Evolutionary conservation across 306 rosid species (phyloP).

Genomic region (Fragaria nilgerrensis): DNA sequence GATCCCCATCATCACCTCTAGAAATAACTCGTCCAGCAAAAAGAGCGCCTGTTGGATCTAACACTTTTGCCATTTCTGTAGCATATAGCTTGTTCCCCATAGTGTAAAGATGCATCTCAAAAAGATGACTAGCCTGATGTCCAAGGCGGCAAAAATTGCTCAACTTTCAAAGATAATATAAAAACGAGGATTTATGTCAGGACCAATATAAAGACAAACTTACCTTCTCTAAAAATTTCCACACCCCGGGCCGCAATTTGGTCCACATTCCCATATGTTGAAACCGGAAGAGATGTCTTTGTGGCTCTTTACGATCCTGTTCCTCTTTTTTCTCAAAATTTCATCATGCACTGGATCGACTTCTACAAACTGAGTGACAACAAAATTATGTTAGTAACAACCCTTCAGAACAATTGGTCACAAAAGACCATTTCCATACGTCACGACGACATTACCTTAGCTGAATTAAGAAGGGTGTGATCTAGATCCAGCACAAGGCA

Average conservation of each 20-base stretch:
- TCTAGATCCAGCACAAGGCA: slow-evolving; percentile 98
- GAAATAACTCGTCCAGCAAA: slow-evolving; percentile 96
- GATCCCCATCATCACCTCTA: slow-evolving; percentile 85
- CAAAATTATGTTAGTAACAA: slow-evolving; percentile 16
- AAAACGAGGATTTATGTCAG: slow-evolving; percentile 11
- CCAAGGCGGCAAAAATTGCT: slow-evolving; percentile 28
- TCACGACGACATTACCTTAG: slow-evolving; percentile 65
- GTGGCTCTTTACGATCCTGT: slow-evolving; percentile 74
- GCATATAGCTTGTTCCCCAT: slow-evolving; percentile 99
- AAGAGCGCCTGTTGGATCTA: slow-evolving; percentile 82
- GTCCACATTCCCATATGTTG: slow-evolving; percentile 99
- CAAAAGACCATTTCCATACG: slow-evolving; percentile 8
- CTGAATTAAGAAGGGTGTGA: slow-evolving; percentile 98
- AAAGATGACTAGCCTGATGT: slow-evolving; percentile 88
- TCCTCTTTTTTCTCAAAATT: slow-evolving; percentile 89
- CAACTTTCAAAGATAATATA: slow-evolving; percentile 14
- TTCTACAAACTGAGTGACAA: slow-evolving; percentile 75
- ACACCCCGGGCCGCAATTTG: slow-evolving; percentile 93
- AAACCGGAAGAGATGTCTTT: slow-evolving; percentile 86
- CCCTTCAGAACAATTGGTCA: background rate
- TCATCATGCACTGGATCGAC: slow-evolving; percentile 93
- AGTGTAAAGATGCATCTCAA: slow-evolving; percentile 94
- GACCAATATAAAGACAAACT: slow-evolving; percentile 16
- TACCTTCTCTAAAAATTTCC: slow-evolving; percentile 98
- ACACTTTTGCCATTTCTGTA: slow-evolving; percentile 99